These are phyloP conservation scores for Juglanconis oblonga DNA, from an alignment of 2,329 filamentous ascomycete genomes.

Conservation along the genomic window DNA sequence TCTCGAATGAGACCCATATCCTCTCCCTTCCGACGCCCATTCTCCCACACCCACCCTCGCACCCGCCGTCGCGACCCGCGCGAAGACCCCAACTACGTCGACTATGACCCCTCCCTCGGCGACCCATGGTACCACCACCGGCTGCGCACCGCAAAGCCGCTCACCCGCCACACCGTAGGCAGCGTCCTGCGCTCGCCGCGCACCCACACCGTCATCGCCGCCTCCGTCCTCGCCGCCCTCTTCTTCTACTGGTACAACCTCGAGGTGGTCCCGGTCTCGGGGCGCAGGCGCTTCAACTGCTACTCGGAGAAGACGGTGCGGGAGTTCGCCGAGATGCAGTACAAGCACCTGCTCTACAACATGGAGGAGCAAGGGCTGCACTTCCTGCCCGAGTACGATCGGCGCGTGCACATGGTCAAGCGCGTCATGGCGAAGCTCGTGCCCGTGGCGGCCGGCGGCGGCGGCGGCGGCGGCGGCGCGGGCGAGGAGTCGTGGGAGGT, in stretches of 20 bases:
- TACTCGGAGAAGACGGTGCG: slow-evolving; percentile 55
- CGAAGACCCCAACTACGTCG: neutral
- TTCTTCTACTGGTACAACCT: slow-evolving; percentile 66
- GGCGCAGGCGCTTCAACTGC: slow-evolving; percentile 71
- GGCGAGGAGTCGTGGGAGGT: slow-evolving; percentile 64
- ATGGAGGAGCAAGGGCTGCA: slow-evolving; percentile 48
- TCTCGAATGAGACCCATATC: neutral
- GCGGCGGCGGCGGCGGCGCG: neutral
- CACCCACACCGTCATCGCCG: slow-evolving; percentile 38
- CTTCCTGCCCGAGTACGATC: slow-evolving; percentile 60
- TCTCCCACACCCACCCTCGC: slow-evolving; percentile 16
- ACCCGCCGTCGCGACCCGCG: slow-evolving; percentile 7
- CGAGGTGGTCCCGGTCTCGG: slow-evolving; percentile 70
- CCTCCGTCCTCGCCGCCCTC: slow-evolving; percentile 42
- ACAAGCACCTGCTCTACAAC: slow-evolving; percentile 54
- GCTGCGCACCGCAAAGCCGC: slow-evolving; percentile 33
- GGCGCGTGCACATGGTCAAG: slow-evolving; percentile 53
- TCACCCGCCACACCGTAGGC: slow-evolving; percentile 35
- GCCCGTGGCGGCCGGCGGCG: slow-evolving; percentile 51
- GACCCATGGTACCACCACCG: slow-evolving; percentile 21
- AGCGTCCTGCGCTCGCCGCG: slow-evolving; percentile 32
- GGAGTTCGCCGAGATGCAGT: slow-evolving; percentile 49
- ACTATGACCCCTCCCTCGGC: slow-evolving; percentile 15
- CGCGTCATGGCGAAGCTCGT: slow-evolving; percentile 65
- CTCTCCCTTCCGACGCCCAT: slow-evolving; percentile 9